Evolutionary conservation across 2,329 filamentous ascomycete species (phyloP), one percentile per base, ranked within the genome.

Genomic region (Drechslerella coelobrocha): DNA sequence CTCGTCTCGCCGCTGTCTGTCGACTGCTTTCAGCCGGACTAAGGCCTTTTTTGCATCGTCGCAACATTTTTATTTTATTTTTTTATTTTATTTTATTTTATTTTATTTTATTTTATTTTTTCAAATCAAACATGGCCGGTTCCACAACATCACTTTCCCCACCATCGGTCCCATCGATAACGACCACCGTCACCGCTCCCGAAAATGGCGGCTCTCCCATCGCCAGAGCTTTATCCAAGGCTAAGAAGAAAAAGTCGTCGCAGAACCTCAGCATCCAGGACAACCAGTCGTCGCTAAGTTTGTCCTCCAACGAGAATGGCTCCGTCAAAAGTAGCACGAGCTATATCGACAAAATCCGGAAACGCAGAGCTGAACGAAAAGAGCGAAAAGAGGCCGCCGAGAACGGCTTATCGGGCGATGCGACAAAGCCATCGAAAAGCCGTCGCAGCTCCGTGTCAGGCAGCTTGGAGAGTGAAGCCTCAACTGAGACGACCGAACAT

Each of bases 261-360:
- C 59, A 62, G 45, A 71, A 63, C 39, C 66, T 71, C 53, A 29
- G n/a, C 27, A 29, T 62, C 57, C 31, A 55, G 19, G 50, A 57
- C 21, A 71, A 63, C 48, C 53, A 50, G 41, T 71, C 66, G 45
- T 60, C 59, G 14, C 39, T 53, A 23, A 59, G 52, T n/a, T 41
- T 71, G 19, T 71, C 66, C 14, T 71, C 66, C 3, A 71, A 48
- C 59, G 66, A 71, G 8, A 63, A 59, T 24, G 48, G 41, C 26
- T 71, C 66, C 12, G n/a, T 29, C 53, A 71, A 61, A n/a, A 54
- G 53, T 43, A 41, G 10, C 52, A 57, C 61, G 43, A 60, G 66
- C 47, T 57, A 59, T 26, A 71, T 71, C 39, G 66, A 71, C 21
- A 71, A 71, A 48, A 53, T 71, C 10, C 45, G 59, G 12, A 71